Conservation (phyloP, 2,329 filamentous ascomycete genomes). For the Graphilbum fragrans region DNA sequence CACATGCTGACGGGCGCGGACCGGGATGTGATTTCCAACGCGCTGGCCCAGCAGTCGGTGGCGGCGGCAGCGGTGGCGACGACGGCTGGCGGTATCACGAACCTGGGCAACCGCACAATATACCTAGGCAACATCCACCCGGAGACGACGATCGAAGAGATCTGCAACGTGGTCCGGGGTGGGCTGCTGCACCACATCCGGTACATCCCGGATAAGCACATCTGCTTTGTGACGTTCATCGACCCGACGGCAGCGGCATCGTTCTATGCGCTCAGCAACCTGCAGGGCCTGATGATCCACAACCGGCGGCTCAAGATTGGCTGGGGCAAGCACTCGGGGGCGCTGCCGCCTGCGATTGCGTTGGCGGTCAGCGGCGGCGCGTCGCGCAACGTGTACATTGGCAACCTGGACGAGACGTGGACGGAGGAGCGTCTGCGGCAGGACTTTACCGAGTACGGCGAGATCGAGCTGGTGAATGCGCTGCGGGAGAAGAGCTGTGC, state of each 20-base stretch:
- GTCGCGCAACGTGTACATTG: constrained; percentile 96
- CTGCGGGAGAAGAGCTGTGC: constrained; percentile 97
- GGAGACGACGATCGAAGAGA: constrained; percentile 97
- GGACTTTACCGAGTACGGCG: constrained; percentile 94
- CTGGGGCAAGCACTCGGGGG: constrained; percentile 98
- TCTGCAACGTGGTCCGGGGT: constrained; percentile 95
- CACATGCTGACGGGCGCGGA: constrained; percentile 94
- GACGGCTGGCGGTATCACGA: constrained; percentile 91
- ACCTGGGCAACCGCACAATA: constrained; percentile 92
- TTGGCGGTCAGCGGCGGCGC: constrained; percentile 92
- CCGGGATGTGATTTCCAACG: constrained; percentile 91
- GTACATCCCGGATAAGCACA: constrained; percentile 99
- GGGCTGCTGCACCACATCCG: constrained; percentile 95
- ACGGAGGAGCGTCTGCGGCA: constrained; percentile 90
- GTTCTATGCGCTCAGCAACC: constrained; percentile 94
- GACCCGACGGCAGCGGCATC: constrained; percentile 95
- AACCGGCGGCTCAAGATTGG: constrained; percentile 96
- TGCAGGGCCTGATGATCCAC: constrained; percentile 98
- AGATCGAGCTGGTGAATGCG: constrained; percentile 95
- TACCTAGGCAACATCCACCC: constrained; percentile 98
- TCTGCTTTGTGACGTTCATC: constrained; percentile 99
- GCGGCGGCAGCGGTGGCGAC: constrained; percentile 94
- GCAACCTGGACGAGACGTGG: constrained; percentile 95
- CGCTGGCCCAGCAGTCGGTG: constrained; percentile 92
- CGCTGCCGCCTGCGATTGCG: constrained; percentile 88